Evolutionary conservation across 2,329 filamentous ascomycete genomes (phyloP).

Genomic region (Fonsecaea pedrosoi): DNA sequence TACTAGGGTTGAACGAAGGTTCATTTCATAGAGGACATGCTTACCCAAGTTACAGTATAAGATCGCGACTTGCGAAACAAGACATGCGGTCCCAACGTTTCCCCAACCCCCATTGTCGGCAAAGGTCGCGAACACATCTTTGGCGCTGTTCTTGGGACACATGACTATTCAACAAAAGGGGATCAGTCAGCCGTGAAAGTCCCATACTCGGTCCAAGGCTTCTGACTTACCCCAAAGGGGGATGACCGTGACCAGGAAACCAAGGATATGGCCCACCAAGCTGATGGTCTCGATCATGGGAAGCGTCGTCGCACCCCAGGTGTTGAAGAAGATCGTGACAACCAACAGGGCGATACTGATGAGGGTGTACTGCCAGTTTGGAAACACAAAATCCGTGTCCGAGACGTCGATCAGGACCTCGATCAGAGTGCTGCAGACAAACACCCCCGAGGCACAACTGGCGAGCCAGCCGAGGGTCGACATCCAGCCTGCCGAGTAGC

Average conservation of each 20-base stretch:
- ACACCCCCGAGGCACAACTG: slow-evolving; percentile 45
- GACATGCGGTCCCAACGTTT: slow-evolving; percentile 37
- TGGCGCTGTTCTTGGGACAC: slow-evolving; percentile 34
- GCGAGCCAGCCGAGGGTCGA: slow-evolving; percentile 48
- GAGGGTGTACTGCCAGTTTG: slow-evolving; percentile 43
- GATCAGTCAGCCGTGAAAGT: not conserved
- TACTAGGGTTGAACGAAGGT: not conserved
- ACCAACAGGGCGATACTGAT: slow-evolving; percentile 40
- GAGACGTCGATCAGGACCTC: slow-evolving; percentile 47
- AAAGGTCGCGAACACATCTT: slow-evolving; percentile 42
- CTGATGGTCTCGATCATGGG: slow-evolving; percentile 39
- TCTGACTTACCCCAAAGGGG: slow-evolving; percentile 35
- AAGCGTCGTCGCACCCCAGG: slow-evolving; percentile 35
- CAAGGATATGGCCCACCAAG: slow-evolving; percentile 38
- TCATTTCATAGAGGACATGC: not conserved
- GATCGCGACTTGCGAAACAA: slow-evolving; percentile 30
- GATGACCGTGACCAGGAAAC: slow-evolving; percentile 38
- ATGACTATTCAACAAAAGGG: slow-evolving; percentile 13
- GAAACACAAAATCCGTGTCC: slow-evolving; percentile 37
- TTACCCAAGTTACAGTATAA: slow-evolving; percentile 34
- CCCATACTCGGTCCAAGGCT: not conserved
- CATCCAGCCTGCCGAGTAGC: slow-evolving; percentile 53
- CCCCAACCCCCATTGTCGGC: slow-evolving; percentile 42
- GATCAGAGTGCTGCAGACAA: slow-evolving; percentile 47
- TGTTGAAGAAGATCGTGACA: slow-evolving; percentile 40